phyloP scores from a whole-genome alignment of 805 yeast genomes.

The Blastobotrys americana region DNA sequence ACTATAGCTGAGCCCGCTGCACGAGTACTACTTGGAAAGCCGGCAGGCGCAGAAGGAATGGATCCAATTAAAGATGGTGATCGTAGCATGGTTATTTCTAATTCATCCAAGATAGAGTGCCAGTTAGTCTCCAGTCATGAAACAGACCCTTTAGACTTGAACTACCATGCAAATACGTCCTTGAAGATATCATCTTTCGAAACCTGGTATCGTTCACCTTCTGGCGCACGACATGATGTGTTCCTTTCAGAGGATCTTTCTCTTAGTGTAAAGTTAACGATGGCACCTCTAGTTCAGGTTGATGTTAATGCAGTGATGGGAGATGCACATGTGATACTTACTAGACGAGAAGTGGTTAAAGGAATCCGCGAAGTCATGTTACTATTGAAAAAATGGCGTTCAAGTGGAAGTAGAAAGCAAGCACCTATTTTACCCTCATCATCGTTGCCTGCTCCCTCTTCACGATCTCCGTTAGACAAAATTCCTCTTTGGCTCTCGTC shows the following conservation, averaged over 20 bases:
- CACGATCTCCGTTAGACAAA: slow-evolving; percentile 10
- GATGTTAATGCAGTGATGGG: slow-evolving; percentile 20
- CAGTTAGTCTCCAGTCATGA: slow-evolving; percentile 28
- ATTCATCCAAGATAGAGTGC: slow-evolving; percentile 28
- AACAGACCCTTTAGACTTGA: slow-evolving; percentile 10
- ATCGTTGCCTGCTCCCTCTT: not conserved
- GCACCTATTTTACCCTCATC: not conserved
- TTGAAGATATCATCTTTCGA: slow-evolving; percentile 21
- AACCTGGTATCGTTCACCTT: slow-evolving; percentile 28
- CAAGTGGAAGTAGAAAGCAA: not conserved
- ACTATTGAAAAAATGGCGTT: slow-evolving; percentile 5
- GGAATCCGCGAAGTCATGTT: slow-evolving; percentile 23
- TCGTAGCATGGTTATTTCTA: slow-evolving; percentile 29
- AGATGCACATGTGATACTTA: slow-evolving; percentile 23
- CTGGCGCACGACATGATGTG: slow-evolving; percentile 24
- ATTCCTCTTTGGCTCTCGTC: slow-evolving; percentile 26
- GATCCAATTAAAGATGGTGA: slow-evolving; percentile 9
- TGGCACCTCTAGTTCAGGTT: slow-evolving; percentile 28
- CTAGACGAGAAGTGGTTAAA: slow-evolving; percentile 29
- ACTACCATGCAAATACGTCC: slow-evolving; percentile 22
- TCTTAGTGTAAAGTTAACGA: slow-evolving; percentile 20
- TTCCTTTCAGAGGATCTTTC: slow-evolving; percentile 20
- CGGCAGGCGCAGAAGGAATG: no score
- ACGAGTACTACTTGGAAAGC: slow-evolving; percentile 23
- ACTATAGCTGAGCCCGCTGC: slow-evolving; percentile 32